A percentile compares a stretch with the other conserved stretches of the same genome.
Conservation (phyloP, 352 stramenopile genomes). For the Pythium chondricola region DNA sequence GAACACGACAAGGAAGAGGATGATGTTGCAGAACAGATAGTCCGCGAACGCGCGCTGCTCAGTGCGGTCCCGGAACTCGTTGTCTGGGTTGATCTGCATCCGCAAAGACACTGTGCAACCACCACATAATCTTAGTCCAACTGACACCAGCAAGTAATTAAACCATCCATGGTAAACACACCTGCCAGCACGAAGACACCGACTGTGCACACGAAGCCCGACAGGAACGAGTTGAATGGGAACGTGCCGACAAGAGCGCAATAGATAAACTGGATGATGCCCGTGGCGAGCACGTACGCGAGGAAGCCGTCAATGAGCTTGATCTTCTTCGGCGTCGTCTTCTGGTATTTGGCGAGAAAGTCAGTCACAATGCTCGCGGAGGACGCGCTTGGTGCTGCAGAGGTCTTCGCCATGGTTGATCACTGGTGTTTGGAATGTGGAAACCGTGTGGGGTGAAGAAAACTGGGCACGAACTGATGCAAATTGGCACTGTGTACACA, state of each 20-base stretch:
- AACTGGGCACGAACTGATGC: background rate
- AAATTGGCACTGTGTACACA: background rate
- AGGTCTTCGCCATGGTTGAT: conserved; percentile 29
- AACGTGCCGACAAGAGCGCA: conserved; percentile 86
- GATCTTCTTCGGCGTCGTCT: conserved; percentile 84
- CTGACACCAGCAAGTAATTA: background rate
- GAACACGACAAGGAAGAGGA: conserved; percentile 90
- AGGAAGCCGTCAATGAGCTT: conserved; percentile 90
- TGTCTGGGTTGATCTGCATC: conserved; percentile 88
- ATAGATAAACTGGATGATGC: conserved; percentile 90
- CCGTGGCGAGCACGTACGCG: conserved; percentile 82
- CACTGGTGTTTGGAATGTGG: conserved; percentile 17
- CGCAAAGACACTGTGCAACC: conserved; percentile 68
- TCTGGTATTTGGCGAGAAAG: conserved; percentile 69
- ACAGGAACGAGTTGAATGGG: conserved; percentile 91
- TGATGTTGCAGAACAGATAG: conserved; percentile 91
- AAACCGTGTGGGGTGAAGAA: background rate
- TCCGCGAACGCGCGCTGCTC: conserved; percentile 87
- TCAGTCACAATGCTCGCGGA: conserved; percentile 45
- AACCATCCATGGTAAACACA: conserved; percentile 21
- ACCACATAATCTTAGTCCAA: background rate
- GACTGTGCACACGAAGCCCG: conserved; percentile 86
- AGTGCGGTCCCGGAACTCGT: conserved; percentile 76
- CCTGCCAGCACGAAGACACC: conserved; percentile 87
- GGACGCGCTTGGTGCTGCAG: conserved; percentile 24